Base-by-base conservation (phyloP, 2,329 filamentous ascomycete species). In the Epichloe coenophiala region DNA sequence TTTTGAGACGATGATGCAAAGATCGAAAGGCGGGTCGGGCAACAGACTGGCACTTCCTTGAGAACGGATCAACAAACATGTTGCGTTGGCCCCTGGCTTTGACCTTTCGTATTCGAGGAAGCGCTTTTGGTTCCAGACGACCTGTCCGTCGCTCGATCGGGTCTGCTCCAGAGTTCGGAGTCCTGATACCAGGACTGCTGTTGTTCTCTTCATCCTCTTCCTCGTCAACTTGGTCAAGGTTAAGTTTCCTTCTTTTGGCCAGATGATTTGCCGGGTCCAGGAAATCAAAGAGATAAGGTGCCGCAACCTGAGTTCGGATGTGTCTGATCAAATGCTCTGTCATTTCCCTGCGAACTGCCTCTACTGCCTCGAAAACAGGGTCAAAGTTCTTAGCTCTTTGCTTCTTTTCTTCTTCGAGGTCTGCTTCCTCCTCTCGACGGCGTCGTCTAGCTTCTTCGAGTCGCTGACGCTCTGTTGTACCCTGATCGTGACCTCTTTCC, bases 341-440 rank as follows among this genome's bases (percentile, higher is more conserved):
- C 62, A 98, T 73, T 64, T 97, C 90, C 49, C 81, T 79, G 48
- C 84, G 79, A 49, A 96, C 77, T 43, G 86, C 77, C 54, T 90
- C 82, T 39, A 89, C 74, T 36, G 93, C 91, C 62, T 94, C 91
- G 46, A 75, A 71, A 4, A 91, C 87, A n/a, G 93, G 91, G 65
- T 98, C 91, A 56, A 96, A 80, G 63, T 94, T 85, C 61, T 85
- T 84, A 17, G 90, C 90, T 48, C 91, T 76, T 59, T 91, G 84
- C 61, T 81, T 83, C 70, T 93, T 96, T 65, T 97, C 91, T 57
- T 93, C 86, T 61, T 96, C 89, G 7, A 91, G 63, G 61, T 96
- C 91, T 46, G 83, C 77, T 55, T 88, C 86, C 42, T 88, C 83
- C 61, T 95, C 87, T 45, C 77, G 80, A 50, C 78, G 78, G 43